Base-by-base conservation (phyloP, 2,329 filamentous ascomycete genomes). In the Penicillium occitanis region DNA sequence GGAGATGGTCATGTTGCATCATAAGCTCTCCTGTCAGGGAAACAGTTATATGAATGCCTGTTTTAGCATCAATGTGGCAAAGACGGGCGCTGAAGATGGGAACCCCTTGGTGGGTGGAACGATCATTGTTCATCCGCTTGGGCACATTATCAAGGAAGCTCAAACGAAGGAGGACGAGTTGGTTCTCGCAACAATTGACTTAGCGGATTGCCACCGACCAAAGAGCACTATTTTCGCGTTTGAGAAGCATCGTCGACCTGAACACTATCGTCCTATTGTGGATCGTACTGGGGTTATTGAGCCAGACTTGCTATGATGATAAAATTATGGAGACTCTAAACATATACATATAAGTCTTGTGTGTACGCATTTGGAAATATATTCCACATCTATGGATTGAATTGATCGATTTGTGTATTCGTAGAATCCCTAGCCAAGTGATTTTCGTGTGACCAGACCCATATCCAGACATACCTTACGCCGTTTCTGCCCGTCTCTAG, bases 11-110 rank as follows among this genome's bases (percentile, higher is more conserved):
- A 74, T 85, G 8, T 84, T 85, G 70, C 84, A 86, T 64, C 84
- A 85, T 67, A 77, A 79, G 59, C 74, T 86, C 22, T 82, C 8
- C 0, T 65, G 63, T 28, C 63, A 65, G 35, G 63, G 63, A 82
- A 84, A 78, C 83, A 85, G 71, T 78, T 86, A 86, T 70, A 83
- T 83, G 71, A 85, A 86, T 69, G 79, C 80, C 7, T 83, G 81
- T 64, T 86, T 83, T 70, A 82, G 79, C 19, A 79, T 86, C 64
- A 79, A 78, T 48, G 78, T 81, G 2, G 84, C 81, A 13, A 81
- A 84, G 64, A 83, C 81, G 42, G 84, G 84, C 3, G 68, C 80
- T 5, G 84, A 86, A 69, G 83, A 86, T 70, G 81, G 81, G n/a
- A 78, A 80, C 67, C 81, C 57, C 1, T 65, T 65, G 46, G 63